phyloP scores from a whole-genome alignment of 73 alveolate species.

The Paramecium biaurelia region DNA sequence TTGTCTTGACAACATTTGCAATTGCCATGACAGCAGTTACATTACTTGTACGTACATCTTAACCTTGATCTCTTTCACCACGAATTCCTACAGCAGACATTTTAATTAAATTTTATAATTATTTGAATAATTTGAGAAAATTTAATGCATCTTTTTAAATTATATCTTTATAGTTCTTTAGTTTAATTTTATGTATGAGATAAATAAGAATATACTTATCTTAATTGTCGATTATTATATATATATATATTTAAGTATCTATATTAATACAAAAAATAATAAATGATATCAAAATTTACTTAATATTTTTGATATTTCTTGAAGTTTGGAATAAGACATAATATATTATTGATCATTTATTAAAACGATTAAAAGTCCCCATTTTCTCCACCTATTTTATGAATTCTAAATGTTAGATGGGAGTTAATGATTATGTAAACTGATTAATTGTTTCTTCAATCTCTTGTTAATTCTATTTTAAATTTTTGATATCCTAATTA shows the following conservation, averaged over 20 bases:
- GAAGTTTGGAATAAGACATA: neutral
- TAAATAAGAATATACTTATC: too few species aligned
- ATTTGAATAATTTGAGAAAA: neutral
- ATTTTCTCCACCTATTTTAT: slow-evolving; percentile 1
- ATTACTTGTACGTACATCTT: slow-evolving; percentile 92
- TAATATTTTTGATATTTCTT: neutral
- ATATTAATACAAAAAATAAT: neutral
- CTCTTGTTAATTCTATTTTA: neutral
- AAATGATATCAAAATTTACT: neutral
- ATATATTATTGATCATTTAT: neutral
- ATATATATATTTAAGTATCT: too few species aligned
- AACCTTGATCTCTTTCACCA: slow-evolving; percentile 95
- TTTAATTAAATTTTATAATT: neutral
- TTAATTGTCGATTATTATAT: too few species aligned
- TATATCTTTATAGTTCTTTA: neutral
- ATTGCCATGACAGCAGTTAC: slow-evolving; percentile 87
- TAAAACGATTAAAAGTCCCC: slow-evolving; percentile 18
- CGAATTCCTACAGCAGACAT: slow-evolving; percentile 80
- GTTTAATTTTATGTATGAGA: too few species aligned
- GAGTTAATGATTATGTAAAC: neutral
- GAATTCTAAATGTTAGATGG: slow-evolving; percentile 25
- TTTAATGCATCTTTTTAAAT: neutral
- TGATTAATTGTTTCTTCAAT: neutral
- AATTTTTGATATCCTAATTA: neutral
- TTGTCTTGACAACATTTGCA: slow-evolving; percentile 94